Evolutionary conservation across 352 stramenopile species (phyloP).

Genomic region (Pythium vanterpoolii): DNA sequence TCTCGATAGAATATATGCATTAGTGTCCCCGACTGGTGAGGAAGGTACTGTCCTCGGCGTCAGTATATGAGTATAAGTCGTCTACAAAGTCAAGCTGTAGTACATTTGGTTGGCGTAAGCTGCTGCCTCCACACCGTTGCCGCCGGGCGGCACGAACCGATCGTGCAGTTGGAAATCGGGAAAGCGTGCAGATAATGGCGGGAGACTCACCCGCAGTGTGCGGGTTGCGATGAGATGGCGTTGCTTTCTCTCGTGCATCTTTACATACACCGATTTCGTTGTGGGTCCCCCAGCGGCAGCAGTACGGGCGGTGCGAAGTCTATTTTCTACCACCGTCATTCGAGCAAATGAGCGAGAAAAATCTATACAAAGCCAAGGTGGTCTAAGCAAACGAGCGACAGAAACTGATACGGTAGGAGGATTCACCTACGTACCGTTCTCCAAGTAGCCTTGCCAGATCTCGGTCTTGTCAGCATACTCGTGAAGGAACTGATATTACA

Average conservation of each 20-base stretch:
- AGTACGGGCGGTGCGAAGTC: neutral
- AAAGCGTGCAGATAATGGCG: neutral
- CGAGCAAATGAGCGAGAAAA: too few relatives aligned
- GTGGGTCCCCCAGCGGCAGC: neutral
- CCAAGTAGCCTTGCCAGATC: slow-evolving; percentile 19
- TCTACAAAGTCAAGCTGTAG: neutral
- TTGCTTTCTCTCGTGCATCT: neutral
- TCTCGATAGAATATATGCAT: neutral
- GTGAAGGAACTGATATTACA: slow-evolving; percentile 21
- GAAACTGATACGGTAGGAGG: too few relatives aligned
- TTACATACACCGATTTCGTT: slow-evolving; percentile 3
- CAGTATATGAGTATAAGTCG: neutral
- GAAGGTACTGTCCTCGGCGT: neutral
- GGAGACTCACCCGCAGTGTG: slow-evolving; percentile 1
- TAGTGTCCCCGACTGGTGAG: neutral
- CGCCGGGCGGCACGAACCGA: neutral
- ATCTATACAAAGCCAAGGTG: too few relatives aligned
- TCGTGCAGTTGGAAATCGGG: neutral
- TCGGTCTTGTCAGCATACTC: slow-evolving; percentile 17
- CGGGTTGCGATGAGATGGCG: neutral
- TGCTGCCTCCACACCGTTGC: neutral
- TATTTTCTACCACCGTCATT: too few relatives aligned
- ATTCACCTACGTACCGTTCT: neutral
- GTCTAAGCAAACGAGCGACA: too few relatives aligned
- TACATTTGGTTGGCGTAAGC: neutral